A percentile compares a stretch with the other conserved stretches of the same genome.
phyloP scores from a whole-genome alignment of 352 stramenopile species.

The Bremia lactucae region DNA sequence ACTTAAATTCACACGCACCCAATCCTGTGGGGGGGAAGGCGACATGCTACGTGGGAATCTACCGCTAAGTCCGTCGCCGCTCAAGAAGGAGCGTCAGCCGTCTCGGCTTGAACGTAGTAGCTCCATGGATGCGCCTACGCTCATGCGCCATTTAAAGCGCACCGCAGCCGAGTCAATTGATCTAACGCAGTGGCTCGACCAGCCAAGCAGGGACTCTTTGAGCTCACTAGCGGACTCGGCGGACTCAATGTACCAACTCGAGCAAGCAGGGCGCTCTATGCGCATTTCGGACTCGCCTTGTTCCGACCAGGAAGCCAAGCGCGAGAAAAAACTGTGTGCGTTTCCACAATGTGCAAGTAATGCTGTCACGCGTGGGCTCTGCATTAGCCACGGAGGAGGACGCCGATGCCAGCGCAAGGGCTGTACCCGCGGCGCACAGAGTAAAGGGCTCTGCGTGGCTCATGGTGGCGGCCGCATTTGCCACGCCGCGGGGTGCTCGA shows the following conservation, averaged over 20 bases:
- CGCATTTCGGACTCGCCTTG: slow-evolving; percentile 22
- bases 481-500: slow-evolving; percentile 63
- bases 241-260: slow-evolving; percentile 39
- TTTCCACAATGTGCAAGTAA: slow-evolving; percentile 68
- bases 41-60: slow-evolving; percentile 11
- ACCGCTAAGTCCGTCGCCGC: not conserved
- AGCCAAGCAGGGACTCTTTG: slow-evolving; percentile 20
- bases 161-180: slow-evolving; percentile 24
- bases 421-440: slow-evolving; percentile 71
- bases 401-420: slow-evolving; percentile 74
- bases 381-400: slow-evolving; percentile 71
- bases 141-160: slow-evolving; percentile 18
- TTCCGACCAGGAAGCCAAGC: slow-evolving; percentile 19
- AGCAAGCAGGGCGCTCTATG: slow-evolving; percentile 28
- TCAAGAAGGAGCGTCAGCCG: slow-evolving; percentile 11
- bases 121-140: slow-evolving; percentile 40
- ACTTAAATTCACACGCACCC: slow-evolving; percentile 14
- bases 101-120: slow-evolving; percentile 47
- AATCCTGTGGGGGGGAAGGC: slow-evolving; percentile 12
- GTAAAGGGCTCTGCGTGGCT: slow-evolving; percentile 74
- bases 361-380: slow-evolving; percentile 69
- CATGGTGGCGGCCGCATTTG: slow-evolving; percentile 78
- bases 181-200: slow-evolving; percentile 33
- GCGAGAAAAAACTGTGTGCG: slow-evolving; percentile 71
- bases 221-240: slow-evolving; percentile 50